Evolutionary conservation across 2,329 filamentous ascomycete genomes (phyloP).

Genomic region (Emericellopsis atlantica): DNA sequence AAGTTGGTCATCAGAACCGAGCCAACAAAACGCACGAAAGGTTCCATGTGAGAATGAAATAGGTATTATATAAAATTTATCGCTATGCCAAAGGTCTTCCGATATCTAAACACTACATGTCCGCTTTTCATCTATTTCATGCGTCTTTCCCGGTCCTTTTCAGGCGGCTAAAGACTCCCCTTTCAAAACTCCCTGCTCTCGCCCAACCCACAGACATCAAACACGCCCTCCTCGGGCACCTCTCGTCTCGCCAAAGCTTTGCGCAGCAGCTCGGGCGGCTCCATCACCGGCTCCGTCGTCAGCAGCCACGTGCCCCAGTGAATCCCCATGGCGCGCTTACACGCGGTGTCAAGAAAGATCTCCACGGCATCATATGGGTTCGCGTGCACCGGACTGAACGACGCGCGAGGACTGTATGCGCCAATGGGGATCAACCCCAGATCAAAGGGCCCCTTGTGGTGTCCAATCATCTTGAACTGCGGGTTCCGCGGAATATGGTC

Average conservation of each 20-base stretch:
- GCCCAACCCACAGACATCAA: conserved; percentile 75
- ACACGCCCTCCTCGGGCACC: conserved; percentile 58
- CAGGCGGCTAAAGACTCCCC: too few relatives aligned
- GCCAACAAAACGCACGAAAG: too few relatives aligned
- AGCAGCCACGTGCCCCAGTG: conserved; percentile 91
- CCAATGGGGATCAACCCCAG: conserved; percentile 89
- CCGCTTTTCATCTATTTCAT: too few relatives aligned
- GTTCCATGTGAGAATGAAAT: too few relatives aligned
- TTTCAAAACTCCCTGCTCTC: conserved; percentile 62
- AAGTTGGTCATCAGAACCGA: too few relatives aligned
- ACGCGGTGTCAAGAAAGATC: conserved; percentile 77
- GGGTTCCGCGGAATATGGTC: conserved; percentile 61
- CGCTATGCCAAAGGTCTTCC: too few relatives aligned
- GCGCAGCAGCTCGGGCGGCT: conserved; percentile 63
- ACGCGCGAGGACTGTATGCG: conserved; percentile 60
- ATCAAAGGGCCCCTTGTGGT: conserved; percentile 73
- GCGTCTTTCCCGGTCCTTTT: too few relatives aligned
- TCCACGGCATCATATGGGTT: conserved; percentile 81
- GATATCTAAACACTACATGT: too few relatives aligned
- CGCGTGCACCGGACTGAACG: conserved; percentile 75
- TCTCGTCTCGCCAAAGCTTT: conserved; percentile 58
- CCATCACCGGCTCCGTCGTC: conserved; percentile 72
- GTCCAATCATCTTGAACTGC: conserved; percentile 74
- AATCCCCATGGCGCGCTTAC: conserved; percentile 67
- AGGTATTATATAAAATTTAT: too few relatives aligned